phyloP scores from a whole-genome alignment of 2,329 filamentous ascomycete species.

The Aspergillus sergii region DNA sequence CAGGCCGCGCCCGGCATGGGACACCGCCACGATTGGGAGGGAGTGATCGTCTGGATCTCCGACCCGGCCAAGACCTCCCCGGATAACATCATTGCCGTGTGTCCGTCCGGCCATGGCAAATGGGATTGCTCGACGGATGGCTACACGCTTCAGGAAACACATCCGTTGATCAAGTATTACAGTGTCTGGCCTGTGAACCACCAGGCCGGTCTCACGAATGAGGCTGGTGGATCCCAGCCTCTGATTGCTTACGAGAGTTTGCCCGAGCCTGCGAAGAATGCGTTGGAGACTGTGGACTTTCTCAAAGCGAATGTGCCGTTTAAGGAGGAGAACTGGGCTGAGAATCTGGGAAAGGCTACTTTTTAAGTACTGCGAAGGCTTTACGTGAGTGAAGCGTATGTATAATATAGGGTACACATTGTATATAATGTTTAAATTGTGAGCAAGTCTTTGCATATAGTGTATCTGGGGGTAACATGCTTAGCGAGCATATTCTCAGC shows the following conservation, averaged over 20 bases:
- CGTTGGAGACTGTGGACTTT: conserved; percentile 51
- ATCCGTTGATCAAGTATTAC: conserved; percentile 52
- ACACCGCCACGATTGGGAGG: conserved; percentile 61
- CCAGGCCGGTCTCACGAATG: conserved; percentile 45
- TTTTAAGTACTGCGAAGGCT: conserved; percentile 24
- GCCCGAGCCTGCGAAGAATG: conserved; percentile 44
- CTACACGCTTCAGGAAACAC: conserved; percentile 46
- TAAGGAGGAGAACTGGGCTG: conserved; percentile 50
- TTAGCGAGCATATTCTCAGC: no score
- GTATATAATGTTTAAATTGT: not conserved
- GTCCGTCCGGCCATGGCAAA: conserved; percentile 55
- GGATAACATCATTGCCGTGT: conserved; percentile 51
- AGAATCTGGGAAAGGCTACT: conserved; percentile 45
- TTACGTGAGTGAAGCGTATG: not conserved
- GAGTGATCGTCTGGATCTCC: conserved; percentile 56
- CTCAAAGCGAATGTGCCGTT: conserved; percentile 52
- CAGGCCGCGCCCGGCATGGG: conserved; percentile 48
- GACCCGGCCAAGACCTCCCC: conserved; percentile 39
- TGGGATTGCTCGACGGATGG: conserved; percentile 48
- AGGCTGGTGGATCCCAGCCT: conserved; percentile 49
- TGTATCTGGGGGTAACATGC: no score
- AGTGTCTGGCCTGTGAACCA: conserved; percentile 54
- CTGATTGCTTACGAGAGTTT: conserved; percentile 55
- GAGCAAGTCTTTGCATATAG: not conserved
- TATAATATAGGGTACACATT: not conserved